A percentile compares a stretch with the other conserved stretches of the same genome.
Evolutionary conservation across 192 early-diverging fungal species (phyloP).

Genomic region (Neocallimastix lanati): DNA sequence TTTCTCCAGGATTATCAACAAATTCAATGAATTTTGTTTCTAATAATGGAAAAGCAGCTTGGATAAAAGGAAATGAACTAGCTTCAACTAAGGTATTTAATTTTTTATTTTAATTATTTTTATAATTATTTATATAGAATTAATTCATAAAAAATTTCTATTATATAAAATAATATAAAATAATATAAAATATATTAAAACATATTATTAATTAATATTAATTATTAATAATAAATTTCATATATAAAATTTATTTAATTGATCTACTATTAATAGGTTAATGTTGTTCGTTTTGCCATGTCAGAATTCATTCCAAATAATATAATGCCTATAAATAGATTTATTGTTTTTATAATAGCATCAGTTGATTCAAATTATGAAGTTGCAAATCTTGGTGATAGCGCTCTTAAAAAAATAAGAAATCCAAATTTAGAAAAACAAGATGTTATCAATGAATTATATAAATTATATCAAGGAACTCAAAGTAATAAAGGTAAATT

Average conservation of each 20-base stretch:
- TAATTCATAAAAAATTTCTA: constrained; percentile 9
- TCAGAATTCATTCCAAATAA: constrained; percentile 17
- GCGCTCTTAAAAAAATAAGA: constrained; percentile 49
- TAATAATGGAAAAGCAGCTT: constrained; percentile 53
- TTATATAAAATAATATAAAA: too few relatives aligned
- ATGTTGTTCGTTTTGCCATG: constrained; percentile 11
- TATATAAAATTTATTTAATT: too few relatives aligned
- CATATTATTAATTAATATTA: too few relatives aligned
- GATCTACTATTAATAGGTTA: too few relatives aligned
- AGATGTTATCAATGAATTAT: constrained; percentile 26
- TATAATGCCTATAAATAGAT: constrained; percentile 32
- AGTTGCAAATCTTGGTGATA: constrained; percentile 50
- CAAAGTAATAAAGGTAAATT: constrained; percentile 7
- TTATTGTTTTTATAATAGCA: constrained; percentile 33
- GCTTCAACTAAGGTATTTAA: constrained; percentile 12
- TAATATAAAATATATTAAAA: too few relatives aligned
- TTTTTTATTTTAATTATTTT: not conserved
- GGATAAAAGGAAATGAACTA: constrained; percentile 21
- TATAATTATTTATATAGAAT: constrained; percentile 1
- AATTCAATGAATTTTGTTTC: constrained; percentile 36
- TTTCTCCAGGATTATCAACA: constrained; percentile 37
- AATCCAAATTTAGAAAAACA: constrained; percentile 53
- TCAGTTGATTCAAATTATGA: constrained; percentile 55
- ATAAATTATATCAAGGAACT: constrained; percentile 42
- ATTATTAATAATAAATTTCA: too few relatives aligned